Evolutionary conservation across 441 rosid species (phyloP), one percentile per base, ranked within the genome.

Genomic region (Rhodomyrtus psidioides): DNA sequence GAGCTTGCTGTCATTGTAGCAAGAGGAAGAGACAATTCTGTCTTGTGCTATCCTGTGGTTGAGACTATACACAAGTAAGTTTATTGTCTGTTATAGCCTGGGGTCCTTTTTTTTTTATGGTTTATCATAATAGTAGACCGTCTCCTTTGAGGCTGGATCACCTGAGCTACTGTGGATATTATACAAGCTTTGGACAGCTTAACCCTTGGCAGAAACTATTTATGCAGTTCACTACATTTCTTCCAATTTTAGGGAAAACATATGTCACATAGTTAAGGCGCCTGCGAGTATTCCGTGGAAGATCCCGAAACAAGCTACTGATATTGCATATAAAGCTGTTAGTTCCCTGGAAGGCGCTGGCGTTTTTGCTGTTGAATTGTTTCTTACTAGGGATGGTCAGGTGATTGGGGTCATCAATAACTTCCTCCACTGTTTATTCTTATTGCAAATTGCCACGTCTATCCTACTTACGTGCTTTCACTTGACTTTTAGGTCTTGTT

Each of bases 331-430:
- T 84, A 92, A 90, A 87, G 98, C 99, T 83, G 94, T 96, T 82
- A 93, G 94, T 85, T 96, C 99, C 44, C 86, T 96, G 84, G 97
- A 97, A 90, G 99, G 99, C 55, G 99, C 98, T 87, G 99, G 98
- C 81, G 93, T 97, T 85, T 96, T 97, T 91, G 99, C 99, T 24
- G 99, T 97, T 27, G 99, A 96, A 92, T 88, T 97, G 89, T 97
- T 96, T 93, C 91, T 95, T 89, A 96, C 98, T 42, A 88, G 83
- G 87, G 96, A 97, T 84, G 91, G 91, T 83, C 98, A 95, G 99
- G 99, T 82, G 55, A 55, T 96, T 85, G 86, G 75, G 79, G 70
- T 83, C 86, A 12, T 82, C 16, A 0, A 54, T 53, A 53, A 81
- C 83, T 83, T 86, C 70, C 53, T 54, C 83, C 79, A 51, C 46